Evolutionary conservation across 2,329 filamentous ascomycete genomes (phyloP).

Genomic region (Trichoderma hamatum): DNA sequence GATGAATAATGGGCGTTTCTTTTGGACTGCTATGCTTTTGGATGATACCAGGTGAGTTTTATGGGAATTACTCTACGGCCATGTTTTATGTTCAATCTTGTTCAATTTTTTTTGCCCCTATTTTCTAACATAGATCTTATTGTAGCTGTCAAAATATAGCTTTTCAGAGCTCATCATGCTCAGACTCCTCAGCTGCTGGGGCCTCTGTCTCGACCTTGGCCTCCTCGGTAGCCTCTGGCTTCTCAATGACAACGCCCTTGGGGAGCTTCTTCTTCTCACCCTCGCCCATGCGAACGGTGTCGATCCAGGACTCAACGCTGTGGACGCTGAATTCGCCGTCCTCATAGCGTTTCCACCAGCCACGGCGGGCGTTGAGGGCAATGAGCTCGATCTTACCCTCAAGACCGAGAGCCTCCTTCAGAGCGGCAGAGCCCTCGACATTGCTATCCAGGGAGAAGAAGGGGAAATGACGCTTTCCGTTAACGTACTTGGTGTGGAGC

Average conservation of each 20-base stretch:
- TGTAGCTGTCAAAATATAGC: neutral
- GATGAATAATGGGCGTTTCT: constrained; percentile 39
- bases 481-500: constrained; percentile 73
- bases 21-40: neutral
- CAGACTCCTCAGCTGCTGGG: constrained; percentile 35
- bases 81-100: neutral
- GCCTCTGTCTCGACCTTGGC: constrained; percentile 31
- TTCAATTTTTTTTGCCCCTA: neutral
- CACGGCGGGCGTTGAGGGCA: constrained; percentile 80
- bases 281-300: constrained; percentile 88
- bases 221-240: constrained; percentile 10
- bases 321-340: constrained; percentile 61
- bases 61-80: neutral
- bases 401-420: constrained; percentile 58
- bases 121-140: constrained; percentile 10
- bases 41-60: constrained; percentile 25
- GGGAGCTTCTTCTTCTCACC: constrained; percentile 77
- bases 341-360: constrained; percentile 81
- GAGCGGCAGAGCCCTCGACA: constrained; percentile 47
- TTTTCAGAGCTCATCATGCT: constrained; percentile 55
- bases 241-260: constrained; percentile 55
- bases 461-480: constrained; percentile 73
- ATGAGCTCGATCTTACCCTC: constrained; percentile 68
- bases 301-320: constrained; percentile 82
- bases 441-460: constrained; percentile 73